Percentiles rank a stretch among this genome's conserved stretches.
These are phyloP conservation scores for Hondaea fermentalgiana DNA, from an alignment of 108 stramenopile species.

Conservation along the genomic window DNA sequence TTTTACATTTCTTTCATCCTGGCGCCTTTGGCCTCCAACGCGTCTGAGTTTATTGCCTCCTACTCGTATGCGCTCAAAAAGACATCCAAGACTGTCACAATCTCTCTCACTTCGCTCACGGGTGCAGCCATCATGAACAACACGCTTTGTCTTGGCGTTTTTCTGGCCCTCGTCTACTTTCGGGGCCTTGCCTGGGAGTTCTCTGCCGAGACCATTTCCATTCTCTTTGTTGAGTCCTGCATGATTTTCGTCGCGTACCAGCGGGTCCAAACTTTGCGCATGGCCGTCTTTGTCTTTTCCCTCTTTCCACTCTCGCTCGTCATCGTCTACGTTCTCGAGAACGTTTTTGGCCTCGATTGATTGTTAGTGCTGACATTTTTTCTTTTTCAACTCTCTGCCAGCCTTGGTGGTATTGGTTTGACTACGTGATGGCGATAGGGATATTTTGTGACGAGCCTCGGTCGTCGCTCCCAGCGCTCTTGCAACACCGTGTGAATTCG, in stretches of 20 bases:
- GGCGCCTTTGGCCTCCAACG: conserved; percentile 91
- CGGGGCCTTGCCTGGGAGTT: conserved; percentile 88
- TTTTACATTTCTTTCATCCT: conserved; percentile 93
- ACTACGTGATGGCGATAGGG: background rate
- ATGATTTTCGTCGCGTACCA: conserved; percentile 53
- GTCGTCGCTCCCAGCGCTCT: no score
- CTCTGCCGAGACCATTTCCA: conserved; percentile 83
- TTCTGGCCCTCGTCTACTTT: conserved; percentile 82
- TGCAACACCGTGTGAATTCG: no score
- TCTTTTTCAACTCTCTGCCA: background rate
- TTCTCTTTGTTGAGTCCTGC: conserved; percentile 75
- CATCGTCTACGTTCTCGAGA: conserved; percentile 67
- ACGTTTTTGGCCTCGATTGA: conserved; percentile 18
- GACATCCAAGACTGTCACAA: conserved; percentile 80
- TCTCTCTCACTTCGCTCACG: conserved; percentile 62
- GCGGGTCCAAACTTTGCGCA: conserved; percentile 38
- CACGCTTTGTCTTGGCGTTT: conserved; percentile 86
- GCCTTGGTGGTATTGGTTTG: background rate
- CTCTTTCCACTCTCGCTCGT: conserved; percentile 73
- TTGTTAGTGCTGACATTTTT: background rate
- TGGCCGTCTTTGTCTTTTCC: conserved; percentile 47
- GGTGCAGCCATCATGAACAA: conserved; percentile 98
- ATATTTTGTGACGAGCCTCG: no score
- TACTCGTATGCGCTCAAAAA: conserved; percentile 85
- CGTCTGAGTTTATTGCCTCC: conserved; percentile 82